Percentiles rank a stretch among this genome's conserved stretches.
These are phyloP conservation scores for Flaveria bidentis DNA, from an alignment of 129 eudicot genomes.

Conservation along the genomic window DNA sequence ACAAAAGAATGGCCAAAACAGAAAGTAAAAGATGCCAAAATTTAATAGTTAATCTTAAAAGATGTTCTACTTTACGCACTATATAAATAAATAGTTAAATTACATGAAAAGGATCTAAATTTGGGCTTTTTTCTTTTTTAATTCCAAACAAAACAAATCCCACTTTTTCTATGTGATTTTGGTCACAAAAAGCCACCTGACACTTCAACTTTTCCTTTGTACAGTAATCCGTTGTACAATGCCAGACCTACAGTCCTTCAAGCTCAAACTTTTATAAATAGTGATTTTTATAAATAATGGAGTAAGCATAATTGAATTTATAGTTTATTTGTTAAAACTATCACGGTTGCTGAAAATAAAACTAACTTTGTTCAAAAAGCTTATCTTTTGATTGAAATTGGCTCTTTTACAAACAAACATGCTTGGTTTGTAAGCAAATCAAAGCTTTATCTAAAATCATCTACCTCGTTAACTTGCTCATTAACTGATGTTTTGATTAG, in stretches of 20 bases:
- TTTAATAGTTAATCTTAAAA: constrained; percentile 5
- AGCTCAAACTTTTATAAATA: constrained; percentile 37
- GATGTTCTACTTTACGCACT: constrained; percentile 19
- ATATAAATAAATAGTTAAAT: constrained; percentile 8
- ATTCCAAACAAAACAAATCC: constrained; percentile 41
- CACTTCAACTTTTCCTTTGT: constrained; percentile 36
- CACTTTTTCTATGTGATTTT: constrained; percentile 28
- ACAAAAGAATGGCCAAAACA: constrained; percentile 35
- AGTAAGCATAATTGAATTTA: too few relatives aligned
- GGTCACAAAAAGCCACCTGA: constrained; percentile 27
- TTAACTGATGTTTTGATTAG: too few relatives aligned
- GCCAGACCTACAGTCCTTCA: constrained; percentile 25
- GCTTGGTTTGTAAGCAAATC: too few relatives aligned
- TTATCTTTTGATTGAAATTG: too few relatives aligned
- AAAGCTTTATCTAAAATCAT: too few relatives aligned
- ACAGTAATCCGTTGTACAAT: constrained; percentile 37
- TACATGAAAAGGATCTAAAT: constrained; percentile 28
- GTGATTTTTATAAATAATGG: too few relatives aligned
- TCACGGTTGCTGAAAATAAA: too few relatives aligned
- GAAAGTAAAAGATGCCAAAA: constrained; percentile 33
- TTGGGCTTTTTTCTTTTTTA: constrained; percentile 28
- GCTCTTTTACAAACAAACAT: too few relatives aligned
- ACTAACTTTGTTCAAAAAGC: too few relatives aligned
- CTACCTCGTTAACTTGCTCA: too few relatives aligned
- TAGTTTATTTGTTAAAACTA: too few relatives aligned